Conservation (phyloP, 1,284 basidiomycete genomes). For the Ceratobasidium sp. region DNA sequence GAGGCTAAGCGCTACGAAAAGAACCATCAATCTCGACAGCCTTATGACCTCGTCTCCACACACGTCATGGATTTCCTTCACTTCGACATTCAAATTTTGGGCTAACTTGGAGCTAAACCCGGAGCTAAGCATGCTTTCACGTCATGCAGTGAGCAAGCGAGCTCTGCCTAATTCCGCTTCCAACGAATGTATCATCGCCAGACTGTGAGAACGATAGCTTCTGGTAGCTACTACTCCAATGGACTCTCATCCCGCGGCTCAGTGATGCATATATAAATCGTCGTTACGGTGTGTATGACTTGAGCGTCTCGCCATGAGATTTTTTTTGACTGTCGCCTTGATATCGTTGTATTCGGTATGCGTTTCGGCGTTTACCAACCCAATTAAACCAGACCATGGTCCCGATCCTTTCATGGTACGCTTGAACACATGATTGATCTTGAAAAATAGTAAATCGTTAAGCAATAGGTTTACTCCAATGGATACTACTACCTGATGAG, state of each 20-base stretch:
- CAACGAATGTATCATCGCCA: neutral
- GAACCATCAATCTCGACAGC: too few relatives aligned
- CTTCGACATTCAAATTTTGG: too few relatives aligned
- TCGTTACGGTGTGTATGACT: neutral
- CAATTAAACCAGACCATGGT: slow-evolving; percentile 57
- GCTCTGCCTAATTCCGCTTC: neutral
- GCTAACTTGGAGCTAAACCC: neutral
- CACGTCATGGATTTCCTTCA: too few relatives aligned
- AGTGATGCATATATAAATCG: neutral
- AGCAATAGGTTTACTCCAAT: slow-evolving; percentile 56
- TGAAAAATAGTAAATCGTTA: neutral
- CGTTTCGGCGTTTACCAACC: slow-evolving; percentile 44
- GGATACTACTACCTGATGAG: slow-evolving; percentile 56
- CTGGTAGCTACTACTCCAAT: neutral
- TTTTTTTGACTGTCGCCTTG: neutral
- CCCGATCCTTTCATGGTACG: slow-evolving; percentile 60
- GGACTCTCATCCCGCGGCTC: neutral
- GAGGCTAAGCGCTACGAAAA: too few relatives aligned
- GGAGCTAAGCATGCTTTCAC: neutral
- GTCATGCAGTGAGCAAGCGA: slow-evolving; percentile 7
- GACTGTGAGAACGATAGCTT: neutral
- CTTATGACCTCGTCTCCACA: too few relatives aligned
- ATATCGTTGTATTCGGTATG: slow-evolving; percentile 13
- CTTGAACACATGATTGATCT: neutral
- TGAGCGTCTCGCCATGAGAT: neutral